Percentiles rank a stretch among this genome's conserved stretches.
Evolutionary conservation across 208 protist genomes (phyloP).

Genomic region (Trypanosoma lewisi): DNA sequence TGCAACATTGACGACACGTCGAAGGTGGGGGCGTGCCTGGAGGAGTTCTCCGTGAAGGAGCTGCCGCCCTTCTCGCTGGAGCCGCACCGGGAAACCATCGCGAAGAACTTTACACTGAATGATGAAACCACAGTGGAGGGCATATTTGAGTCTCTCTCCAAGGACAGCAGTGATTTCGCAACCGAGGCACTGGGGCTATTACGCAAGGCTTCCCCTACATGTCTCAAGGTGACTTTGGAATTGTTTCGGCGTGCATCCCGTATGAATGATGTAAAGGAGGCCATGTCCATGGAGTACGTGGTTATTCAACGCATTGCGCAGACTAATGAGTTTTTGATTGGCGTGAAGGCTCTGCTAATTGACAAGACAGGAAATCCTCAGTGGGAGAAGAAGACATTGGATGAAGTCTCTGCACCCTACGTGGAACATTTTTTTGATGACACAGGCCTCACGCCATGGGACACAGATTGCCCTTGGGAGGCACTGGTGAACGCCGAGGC

Average conservation of each 20-base stretch:
- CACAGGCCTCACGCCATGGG: conserved; percentile 16
- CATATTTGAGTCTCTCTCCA: conserved; percentile 35
- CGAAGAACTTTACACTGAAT: conserved; percentile 33
- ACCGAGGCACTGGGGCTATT: conserved; percentile 31
- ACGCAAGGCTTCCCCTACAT: conserved; percentile 50
- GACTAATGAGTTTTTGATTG: conserved; percentile 78
- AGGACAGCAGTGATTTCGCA: conserved; percentile 33
- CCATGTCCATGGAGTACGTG: conserved; percentile 39
- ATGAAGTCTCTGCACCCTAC: conserved; percentile 38
- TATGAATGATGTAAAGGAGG: conserved; percentile 47
- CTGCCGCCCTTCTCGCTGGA: conserved; percentile 48
- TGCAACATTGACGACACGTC: conserved; percentile 27
- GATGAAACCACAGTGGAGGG: conserved; percentile 35
- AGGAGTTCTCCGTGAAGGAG: conserved; percentile 30
- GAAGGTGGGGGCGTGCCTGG: conserved; percentile 40
- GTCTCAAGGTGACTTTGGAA: conserved; percentile 56
- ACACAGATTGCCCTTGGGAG: conserved; percentile 2
- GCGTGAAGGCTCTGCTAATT: conserved; percentile 67
- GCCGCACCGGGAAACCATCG: conserved; percentile 26
- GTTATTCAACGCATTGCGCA: conserved; percentile 20
- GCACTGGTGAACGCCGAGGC: neutral
- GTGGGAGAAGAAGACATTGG: conserved; percentile 58
- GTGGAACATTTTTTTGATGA: conserved; percentile 22
- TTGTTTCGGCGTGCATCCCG: conserved; percentile 48
- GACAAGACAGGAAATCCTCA: conserved; percentile 78